These are phyloP conservation scores for Hyparrhenia diplandra DNA, from an alignment of 176 grass and related monocot species.

Conservation along the genomic window DNA sequence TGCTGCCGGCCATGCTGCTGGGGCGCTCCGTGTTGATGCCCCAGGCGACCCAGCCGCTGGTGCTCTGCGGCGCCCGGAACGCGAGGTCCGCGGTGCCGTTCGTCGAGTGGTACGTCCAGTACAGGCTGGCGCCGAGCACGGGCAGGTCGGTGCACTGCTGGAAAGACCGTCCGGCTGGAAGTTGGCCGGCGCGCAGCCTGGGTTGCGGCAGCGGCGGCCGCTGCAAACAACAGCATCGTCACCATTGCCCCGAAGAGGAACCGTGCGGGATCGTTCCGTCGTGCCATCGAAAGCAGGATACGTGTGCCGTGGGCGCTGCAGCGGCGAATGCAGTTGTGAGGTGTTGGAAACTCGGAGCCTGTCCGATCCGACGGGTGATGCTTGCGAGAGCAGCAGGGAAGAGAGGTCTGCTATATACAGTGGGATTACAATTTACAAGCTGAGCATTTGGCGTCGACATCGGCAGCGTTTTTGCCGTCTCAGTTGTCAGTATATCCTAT, in stretches of 20 bases:
- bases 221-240: background rate
- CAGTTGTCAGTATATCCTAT: background rate
- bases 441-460: background rate
- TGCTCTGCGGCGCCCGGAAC: conserved; percentile 46
- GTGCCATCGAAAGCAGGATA: background rate
- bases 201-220: background rate
- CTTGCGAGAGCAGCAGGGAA: background rate
- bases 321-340: background rate
- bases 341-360: background rate
- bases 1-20: conserved; percentile 50
- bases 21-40: conserved; percentile 60
- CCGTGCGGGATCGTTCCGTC: background rate
- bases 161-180: conserved; percentile 52
- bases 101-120: conserved; percentile 68
- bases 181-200: conserved; percentile 25
- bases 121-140: conserved; percentile 49
- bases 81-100: conserved; percentile 61
- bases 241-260: background rate
- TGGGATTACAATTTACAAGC: background rate
- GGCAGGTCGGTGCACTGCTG: conserved; percentile 42
- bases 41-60: conserved; percentile 64
- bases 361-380: background rate
- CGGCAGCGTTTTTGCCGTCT: background rate
- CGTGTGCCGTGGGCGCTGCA: background rate
- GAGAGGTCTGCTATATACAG: background rate